phyloP scores from a whole-genome alignment of 208 protist species.

The Leishmania major region DNA sequence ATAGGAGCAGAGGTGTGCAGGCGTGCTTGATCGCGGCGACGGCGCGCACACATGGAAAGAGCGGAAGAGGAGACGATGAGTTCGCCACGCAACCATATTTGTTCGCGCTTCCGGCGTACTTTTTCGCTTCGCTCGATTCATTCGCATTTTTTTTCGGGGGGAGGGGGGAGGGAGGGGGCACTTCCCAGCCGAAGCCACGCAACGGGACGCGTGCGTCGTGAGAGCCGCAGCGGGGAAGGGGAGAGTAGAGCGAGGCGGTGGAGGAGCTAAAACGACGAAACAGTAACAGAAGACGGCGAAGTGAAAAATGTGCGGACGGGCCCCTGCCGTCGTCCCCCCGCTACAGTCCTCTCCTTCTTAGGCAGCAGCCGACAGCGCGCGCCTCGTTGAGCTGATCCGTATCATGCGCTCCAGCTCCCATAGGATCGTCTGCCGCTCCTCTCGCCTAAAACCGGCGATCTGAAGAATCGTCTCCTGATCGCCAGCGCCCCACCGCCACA shows the following conservation, averaged over 20 bases:
- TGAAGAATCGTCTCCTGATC: slow-evolving; percentile 20
- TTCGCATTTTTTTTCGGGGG: too few species aligned
- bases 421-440: slow-evolving; percentile 31
- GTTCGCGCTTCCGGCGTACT: too few species aligned
- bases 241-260: background rate
- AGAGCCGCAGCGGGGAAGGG: background rate
- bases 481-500: slow-evolving; percentile 38
- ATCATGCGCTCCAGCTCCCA: slow-evolving; percentile 47
- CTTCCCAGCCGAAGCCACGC: too few species aligned
- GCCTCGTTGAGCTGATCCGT: slow-evolving; percentile 32
- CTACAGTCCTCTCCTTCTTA: background rate
- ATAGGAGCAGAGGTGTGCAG: background rate
- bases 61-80: background rate
- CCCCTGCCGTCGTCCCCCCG: background rate
- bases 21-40: background rate
- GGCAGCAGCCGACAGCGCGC: background rate
- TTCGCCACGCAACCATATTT: background rate
- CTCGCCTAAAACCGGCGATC: slow-evolving; percentile 28
- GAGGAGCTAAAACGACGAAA: background rate
- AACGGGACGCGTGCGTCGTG: background rate
- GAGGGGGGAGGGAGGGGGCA: too few species aligned
- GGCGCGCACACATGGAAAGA: background rate
- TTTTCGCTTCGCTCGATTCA: background rate
- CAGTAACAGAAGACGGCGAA: background rate
- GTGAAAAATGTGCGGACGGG: background rate